These are phyloP conservation scores for Tuber umbilicatum DNA, from an alignment of 495 filamentous ascomycete species.

Conservation along the genomic window DNA sequence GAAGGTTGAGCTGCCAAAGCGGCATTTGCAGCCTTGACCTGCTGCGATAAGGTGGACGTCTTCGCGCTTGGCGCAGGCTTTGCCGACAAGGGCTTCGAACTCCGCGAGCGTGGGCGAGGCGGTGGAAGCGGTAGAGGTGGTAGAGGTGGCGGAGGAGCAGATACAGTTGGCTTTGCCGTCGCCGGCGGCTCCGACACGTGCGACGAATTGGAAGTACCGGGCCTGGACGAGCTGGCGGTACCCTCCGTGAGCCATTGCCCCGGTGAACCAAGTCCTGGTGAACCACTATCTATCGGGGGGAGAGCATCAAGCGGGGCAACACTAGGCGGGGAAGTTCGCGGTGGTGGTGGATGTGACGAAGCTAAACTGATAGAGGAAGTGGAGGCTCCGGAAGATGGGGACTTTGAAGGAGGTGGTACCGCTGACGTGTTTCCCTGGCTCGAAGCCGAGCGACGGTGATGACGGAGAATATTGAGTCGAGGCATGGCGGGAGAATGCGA, in stretches of 20 bases:
- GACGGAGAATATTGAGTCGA: constrained; percentile 36
- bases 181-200: neutral
- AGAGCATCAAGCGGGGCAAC: constrained; percentile 16
- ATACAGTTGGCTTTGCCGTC: neutral
- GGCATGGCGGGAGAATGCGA: constrained; percentile 20
- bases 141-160: neutral
- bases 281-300: constrained; percentile 26
- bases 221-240: neutral
- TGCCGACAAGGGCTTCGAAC: neutral
- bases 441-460: constrained; percentile 29
- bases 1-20: constrained; percentile 4
- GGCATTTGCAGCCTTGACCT: neutral
- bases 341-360: constrained; percentile 11
- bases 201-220: neutral
- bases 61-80: neutral
- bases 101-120: neutral
- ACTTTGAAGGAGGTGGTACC: neutral
- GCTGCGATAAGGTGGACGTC: neutral
- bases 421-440: constrained; percentile 12
- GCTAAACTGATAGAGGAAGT: constrained; percentile 15
- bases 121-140: constrained; percentile 4
- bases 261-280: constrained; percentile 29
- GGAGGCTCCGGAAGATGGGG: constrained; percentile 4
- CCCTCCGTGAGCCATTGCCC: constrained; percentile 30
- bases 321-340: constrained; percentile 18